phyloP scores from a whole-genome alignment of 768 basidiomycete species.

The Auricularia auricula-judae region DNA sequence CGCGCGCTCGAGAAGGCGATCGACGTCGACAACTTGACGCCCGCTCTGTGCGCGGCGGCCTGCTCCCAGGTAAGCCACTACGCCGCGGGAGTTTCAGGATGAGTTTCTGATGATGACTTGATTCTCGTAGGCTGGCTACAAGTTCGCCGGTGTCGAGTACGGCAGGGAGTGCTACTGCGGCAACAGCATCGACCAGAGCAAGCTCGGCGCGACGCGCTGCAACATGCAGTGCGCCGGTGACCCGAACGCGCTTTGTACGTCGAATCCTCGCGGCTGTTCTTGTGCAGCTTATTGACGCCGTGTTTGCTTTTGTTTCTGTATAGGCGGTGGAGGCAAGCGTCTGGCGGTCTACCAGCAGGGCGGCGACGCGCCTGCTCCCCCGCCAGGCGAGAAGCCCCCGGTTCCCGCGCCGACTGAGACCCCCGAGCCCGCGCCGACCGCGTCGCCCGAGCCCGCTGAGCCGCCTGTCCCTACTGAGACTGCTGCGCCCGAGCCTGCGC shows the following conservation, averaged over 20 bases:
- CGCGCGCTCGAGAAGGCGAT: neutral
- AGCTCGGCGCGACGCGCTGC: neutral
- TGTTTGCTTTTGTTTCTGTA: neutral
- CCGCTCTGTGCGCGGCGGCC: neutral
- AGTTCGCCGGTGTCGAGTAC: conserved; percentile 18
- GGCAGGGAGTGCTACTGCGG: conserved; percentile 13
- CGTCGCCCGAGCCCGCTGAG: neutral
- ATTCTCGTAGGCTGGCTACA: conserved; percentile 8
- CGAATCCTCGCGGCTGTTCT: neutral
- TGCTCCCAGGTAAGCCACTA: neutral
- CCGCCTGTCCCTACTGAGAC: neutral
- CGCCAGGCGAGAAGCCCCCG: neutral
- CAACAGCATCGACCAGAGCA: neutral
- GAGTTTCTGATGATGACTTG: too few relatives aligned
- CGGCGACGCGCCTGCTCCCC: neutral
- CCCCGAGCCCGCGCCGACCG: neutral
- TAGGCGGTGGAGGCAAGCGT: neutral
- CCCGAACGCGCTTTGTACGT: neutral
- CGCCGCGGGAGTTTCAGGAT: too few relatives aligned
- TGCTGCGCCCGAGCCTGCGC: neutral
- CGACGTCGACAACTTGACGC: conserved; percentile 1
- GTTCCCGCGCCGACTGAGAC: neutral
- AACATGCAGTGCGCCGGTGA: neutral
- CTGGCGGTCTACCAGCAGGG: neutral
- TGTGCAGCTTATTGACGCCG: neutral